Conservation (phyloP, 306 rosid genomes). For the Gastrolobium bilobum region DNA sequence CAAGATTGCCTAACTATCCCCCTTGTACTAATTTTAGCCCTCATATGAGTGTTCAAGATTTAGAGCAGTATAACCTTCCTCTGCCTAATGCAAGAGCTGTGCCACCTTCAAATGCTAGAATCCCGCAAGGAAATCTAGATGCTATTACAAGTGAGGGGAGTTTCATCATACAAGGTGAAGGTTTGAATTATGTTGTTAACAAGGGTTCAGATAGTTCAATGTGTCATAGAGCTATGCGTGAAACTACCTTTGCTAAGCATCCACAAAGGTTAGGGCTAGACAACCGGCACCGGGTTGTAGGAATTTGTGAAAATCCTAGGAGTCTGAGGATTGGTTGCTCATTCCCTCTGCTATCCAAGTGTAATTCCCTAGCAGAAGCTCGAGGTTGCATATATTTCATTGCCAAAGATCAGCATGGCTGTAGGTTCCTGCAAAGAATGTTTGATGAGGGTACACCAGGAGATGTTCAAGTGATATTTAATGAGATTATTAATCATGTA, state of each 20-base stretch:
- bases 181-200: slow-evolving; percentile 51
- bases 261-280: slow-evolving; percentile 48
- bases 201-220: slow-evolving; percentile 46
- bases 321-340: slow-evolving; percentile 42
- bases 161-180: slow-evolving; percentile 66
- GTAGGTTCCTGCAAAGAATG: slow-evolving; percentile 60
- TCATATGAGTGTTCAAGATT: slow-evolving; percentile 40
- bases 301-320: slow-evolving; percentile 50
- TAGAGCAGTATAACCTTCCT: slow-evolving; percentile 25
- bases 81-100: slow-evolving; percentile 50
- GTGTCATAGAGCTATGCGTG: slow-evolving; percentile 44
- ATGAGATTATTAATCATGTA: slow-evolving; percentile 61
- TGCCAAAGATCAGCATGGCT: slow-evolving; percentile 70
- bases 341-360: slow-evolving; percentile 43
- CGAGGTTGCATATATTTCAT: slow-evolving; percentile 52
- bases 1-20: slow-evolving; percentile 44
- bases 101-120: slow-evolving; percentile 47
- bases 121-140: slow-evolving; percentile 47
- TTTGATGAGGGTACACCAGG: slow-evolving; percentile 58
- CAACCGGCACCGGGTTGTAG: slow-evolving; percentile 37
- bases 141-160: slow-evolving; percentile 62
- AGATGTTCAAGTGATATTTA: slow-evolving; percentile 59
- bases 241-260: slow-evolving; percentile 46
- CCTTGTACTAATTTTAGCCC: slow-evolving; percentile 44
- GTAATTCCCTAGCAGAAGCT: slow-evolving; percentile 56